A percentile compares a stretch with the other conserved stretches of the same genome.
phyloP scores from a whole-genome alignment of 1,139 yeast species.

The Yamadazyma aaseri region DNA sequence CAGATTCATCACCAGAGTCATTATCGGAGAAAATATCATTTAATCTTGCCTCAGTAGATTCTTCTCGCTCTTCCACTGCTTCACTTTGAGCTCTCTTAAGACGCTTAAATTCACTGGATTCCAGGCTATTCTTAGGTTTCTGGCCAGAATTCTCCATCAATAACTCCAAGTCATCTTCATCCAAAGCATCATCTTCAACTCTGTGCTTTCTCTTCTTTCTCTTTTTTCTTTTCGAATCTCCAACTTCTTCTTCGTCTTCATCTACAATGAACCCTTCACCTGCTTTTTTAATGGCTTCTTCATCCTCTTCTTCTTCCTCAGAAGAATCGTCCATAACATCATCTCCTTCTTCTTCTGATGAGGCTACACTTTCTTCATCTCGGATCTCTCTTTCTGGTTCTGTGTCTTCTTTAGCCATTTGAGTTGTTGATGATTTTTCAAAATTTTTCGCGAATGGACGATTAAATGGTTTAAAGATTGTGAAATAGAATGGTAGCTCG shows the following conservation, averaged over 20 bases:
- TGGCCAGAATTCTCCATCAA: constrained; percentile 89
- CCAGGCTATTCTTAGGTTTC: constrained; percentile 29
- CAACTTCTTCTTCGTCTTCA: constrained; percentile 70
- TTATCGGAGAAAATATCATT: constrained; percentile 79
- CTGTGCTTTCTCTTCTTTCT: constrained; percentile 42
- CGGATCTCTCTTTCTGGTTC: constrained; percentile 42
- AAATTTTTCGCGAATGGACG: constrained; percentile 1
- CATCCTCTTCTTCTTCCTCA: constrained; percentile 74
- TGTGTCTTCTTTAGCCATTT: constrained; percentile 20
- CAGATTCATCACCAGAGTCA: constrained; percentile 54
- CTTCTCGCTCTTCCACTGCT: constrained; percentile 28
- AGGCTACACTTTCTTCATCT: constrained; percentile 24
- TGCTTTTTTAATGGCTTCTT: constrained; percentile 70
- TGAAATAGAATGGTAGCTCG: too few species aligned
- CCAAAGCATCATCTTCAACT: constrained; percentile 67
- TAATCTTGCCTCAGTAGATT: constrained; percentile 41
- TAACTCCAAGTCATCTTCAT: constrained; percentile 93
- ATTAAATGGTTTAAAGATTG: too few species aligned
- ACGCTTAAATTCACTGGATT: constrained; percentile 64
- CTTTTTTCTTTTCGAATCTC: constrained; percentile 28
- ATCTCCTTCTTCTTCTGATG: constrained; percentile 40
- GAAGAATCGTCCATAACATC: constrained; percentile 60
- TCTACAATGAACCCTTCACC: constrained; percentile 94
- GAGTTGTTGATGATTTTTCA: neutral
- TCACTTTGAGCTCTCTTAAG: constrained; percentile 66